Evolutionary conservation across 1,284 basidiomycete species (phyloP), one percentile per base, ranked within the genome.

Genomic region (Ustilago nuda): DNA sequence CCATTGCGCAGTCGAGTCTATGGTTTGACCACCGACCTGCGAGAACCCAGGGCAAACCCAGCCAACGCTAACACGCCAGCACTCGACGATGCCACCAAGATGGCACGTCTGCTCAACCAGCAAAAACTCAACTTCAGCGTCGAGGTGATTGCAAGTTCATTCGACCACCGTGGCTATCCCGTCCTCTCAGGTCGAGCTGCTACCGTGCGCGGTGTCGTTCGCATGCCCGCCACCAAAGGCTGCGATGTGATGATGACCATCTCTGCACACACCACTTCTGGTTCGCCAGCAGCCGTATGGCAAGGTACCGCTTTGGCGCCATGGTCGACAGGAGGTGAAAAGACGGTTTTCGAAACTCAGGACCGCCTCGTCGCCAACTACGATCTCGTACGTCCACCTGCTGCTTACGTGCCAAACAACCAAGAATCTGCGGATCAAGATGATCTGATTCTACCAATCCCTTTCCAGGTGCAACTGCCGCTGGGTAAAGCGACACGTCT

Each of bases 221-320:
- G 80, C 17, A 79, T 81, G 70, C 57, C 62, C 5, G 72, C 78
- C 19, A 51, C 66, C 13, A 66, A 70, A 33, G 69, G 71, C 23
- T 80, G 76, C 60, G 76, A 83, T 33, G 76, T 83, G 36, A 61
- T 73, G 55, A 78, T 83, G 72, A 77, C 73, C 79, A 76, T 81
- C 50, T 78, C 77, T 7, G 81, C 81, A 8, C 72, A 81, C 48
- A 82, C 81, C 33, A 79, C 81, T 11, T 58, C 75, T 1, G 82
- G 82, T 15, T 71, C 82, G 4, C 74, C 78, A n/a, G 82, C 82
- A 35, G 78, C 79, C 23, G 72, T 79, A 1, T 83, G 82, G 82
- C 68, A 83, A 62, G 80, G 79, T 33, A 63, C 76, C 50, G 74
- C 80, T 13, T 52, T 83, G 19, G 73, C 80, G 11, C 82, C 82